phyloP scores from a whole-genome alignment of 805 yeast species.

The Yarrowia hollandica region DNA sequence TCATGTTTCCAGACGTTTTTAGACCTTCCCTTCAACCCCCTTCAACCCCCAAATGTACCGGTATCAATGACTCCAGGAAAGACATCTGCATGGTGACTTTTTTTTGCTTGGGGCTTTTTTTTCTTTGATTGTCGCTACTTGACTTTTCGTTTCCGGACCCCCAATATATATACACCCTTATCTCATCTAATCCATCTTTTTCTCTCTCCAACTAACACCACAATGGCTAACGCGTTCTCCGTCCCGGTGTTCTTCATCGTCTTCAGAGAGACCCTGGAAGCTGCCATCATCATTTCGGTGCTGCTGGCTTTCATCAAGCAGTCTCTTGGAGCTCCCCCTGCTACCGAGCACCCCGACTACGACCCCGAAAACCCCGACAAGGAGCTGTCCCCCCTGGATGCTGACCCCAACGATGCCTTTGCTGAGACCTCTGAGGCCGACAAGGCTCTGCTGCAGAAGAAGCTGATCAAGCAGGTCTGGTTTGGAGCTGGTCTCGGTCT shows the following conservation, averaged over 20 bases:
- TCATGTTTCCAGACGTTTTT: too few species aligned
- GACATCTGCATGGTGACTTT: too few species aligned
- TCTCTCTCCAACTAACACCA: neutral
- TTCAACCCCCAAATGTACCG: too few species aligned
- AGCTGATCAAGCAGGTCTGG: slow-evolving; percentile 82
- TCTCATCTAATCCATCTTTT: slow-evolving; percentile 19
- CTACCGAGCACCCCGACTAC: neutral
- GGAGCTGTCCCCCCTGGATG: neutral
- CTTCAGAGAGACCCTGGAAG: slow-evolving; percentile 90
- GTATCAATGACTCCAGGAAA: too few species aligned
- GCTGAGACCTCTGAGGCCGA: slow-evolving; percentile 3
- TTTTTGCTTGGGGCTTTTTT: too few species aligned
- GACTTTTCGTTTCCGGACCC: neutral
- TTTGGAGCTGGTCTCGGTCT: slow-evolving; percentile 73
- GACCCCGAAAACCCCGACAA: neutral
- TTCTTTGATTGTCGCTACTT: too few species aligned
- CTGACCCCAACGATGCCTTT: neutral
- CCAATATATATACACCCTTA: neutral
- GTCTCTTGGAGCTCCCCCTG: slow-evolving; percentile 52
- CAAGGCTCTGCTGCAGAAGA: slow-evolving; percentile 51
- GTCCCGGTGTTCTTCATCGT: slow-evolving; percentile 75
- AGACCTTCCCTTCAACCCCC: too few species aligned
- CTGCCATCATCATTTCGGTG: slow-evolving; percentile 84
- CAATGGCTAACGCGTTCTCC: slow-evolving; percentile 52
- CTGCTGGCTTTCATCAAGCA: slow-evolving; percentile 86